Evolutionary conservation across 306 rosid genomes (phyloP).

Genomic region (Ochetophila trinervis): DNA sequence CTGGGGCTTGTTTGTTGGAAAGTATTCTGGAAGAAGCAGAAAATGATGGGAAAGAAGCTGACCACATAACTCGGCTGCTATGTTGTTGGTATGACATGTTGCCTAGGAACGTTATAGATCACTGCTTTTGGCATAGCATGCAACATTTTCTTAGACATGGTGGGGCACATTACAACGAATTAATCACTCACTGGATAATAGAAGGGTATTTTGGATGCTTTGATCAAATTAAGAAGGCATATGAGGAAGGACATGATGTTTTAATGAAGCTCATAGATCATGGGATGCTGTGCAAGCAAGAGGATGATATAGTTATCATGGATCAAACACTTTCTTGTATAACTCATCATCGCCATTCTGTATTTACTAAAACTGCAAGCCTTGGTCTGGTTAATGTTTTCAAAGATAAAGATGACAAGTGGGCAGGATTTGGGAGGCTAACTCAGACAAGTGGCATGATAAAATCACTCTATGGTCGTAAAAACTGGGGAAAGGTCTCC

Average conservation of each 20-base stretch:
- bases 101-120: background rate
- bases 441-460: constrained; percentile 20
- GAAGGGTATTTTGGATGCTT: constrained; percentile 27
- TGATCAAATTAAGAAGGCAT: constrained; percentile 24
- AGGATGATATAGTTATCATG: constrained; percentile 18
- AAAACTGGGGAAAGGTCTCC: constrained; percentile 12
- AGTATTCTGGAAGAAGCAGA: constrained; percentile 17
- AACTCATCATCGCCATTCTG: constrained; percentile 3
- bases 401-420: constrained; percentile 11
- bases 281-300: constrained; percentile 23
- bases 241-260: constrained; percentile 22
- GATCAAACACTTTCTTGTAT: background rate
- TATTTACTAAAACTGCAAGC: constrained; percentile 12
- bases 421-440: constrained; percentile 27
- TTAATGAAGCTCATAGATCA: constrained; percentile 30
- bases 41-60: background rate
- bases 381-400: constrained; percentile 30
- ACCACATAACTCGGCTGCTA: background rate
- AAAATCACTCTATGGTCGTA: constrained; percentile 3
- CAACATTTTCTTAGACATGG: constrained; percentile 12
- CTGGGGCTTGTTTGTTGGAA: background rate
- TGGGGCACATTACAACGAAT: constrained; percentile 34
- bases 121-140: constrained; percentile 31
- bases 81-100: constrained; percentile 19
- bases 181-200: constrained; percentile 40